A percentile compares a stretch with the other conserved stretches of the same genome.
Evolutionary conservation across 495 filamentous ascomycete genomes (phyloP).

Genomic region (Neurospora tetrasperma): DNA sequence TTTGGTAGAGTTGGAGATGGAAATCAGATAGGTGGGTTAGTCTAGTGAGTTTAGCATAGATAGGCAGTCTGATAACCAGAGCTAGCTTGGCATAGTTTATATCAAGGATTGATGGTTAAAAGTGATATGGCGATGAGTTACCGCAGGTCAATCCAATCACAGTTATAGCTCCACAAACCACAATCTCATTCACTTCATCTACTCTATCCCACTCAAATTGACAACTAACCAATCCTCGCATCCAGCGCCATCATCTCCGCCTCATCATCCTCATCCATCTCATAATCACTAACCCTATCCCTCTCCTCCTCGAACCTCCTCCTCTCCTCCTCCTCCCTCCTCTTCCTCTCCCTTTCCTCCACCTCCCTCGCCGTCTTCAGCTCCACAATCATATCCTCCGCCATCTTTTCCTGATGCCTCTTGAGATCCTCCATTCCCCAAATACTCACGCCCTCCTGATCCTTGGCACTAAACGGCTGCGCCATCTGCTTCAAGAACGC

Average conservation of each 20-base stretch:
- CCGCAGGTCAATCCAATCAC: not conserved
- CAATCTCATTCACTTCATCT: not conserved
- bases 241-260: conserved; percentile 57
- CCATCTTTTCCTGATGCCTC: conserved; percentile 65
- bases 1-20: not conserved
- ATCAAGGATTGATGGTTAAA: not conserved
- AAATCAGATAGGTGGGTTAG: not conserved
- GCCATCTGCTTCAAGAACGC: conserved; percentile 85
- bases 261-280: conserved; percentile 50
- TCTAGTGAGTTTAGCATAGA: not conserved
- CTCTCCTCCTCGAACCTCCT: not conserved
- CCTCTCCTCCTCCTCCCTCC: conserved; percentile 13
- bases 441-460: conserved; percentile 85
- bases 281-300: conserved; percentile 41
- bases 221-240: not conserved
- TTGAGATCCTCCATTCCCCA: conserved; percentile 76
- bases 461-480: conserved; percentile 69
- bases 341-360: conserved; percentile 24
- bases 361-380: conserved; percentile 21
- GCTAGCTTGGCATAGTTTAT: not conserved
- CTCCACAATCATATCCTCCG: conserved; percentile 46
- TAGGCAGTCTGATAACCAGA: not conserved
- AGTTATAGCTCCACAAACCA: not conserved
- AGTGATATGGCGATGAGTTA: not conserved
- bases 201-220: not conserved